Evolutionary conservation across 306 rosid species (phyloP), one percentile per base, ranked within the genome.

Genomic region (Glycine soja): DNA sequence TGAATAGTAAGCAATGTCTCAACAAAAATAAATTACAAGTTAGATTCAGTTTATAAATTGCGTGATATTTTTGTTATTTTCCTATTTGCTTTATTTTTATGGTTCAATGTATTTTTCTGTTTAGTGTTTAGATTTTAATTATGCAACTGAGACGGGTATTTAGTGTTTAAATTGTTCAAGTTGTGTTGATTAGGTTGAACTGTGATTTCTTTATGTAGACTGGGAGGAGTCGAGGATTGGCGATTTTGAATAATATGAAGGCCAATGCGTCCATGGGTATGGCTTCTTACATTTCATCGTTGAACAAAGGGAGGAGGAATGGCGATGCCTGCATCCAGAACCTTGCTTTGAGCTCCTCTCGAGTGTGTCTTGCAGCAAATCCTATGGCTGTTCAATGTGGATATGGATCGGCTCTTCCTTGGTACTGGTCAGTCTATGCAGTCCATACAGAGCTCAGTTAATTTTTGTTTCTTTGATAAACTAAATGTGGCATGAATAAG

Each of bases 371-470:
- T 36, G 70, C 47, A 3, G 70, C 47, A 13, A 64, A 64, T 64
- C 70, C 48, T 64, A 8, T 34, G 70, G 19, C 19, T 66, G 7
- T 50, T 76, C 89, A 48, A 52, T 72, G 80, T 50, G 88, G 90
- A 88, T 81, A 34, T 75, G 88, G 90, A 58, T 86, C 84, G 3
- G 82, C 70, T 42, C 90, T 88, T 87, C 97, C 94, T 74, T 84
- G 94, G 93, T 70, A 88, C 76, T 82, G 97, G 94, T 90, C 18
- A 87, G 97, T 86, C 47, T 40, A 7, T 85, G 64, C 15, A 9
- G n/a, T 43, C 48, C 75, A 34, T 43, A 24, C 77, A 52, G 8
- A 36, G 59, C 67, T 54, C 14, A 6, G 42, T 67, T 82, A 7
- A 48, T 69, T 56, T 24, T 70, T 47, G 58, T 48, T 70, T 38